Evolutionary conservation across 768 basidiomycete species (phyloP), one percentile per base, ranked within the genome.

Genomic region (Fistulinella prunicolor): DNA sequence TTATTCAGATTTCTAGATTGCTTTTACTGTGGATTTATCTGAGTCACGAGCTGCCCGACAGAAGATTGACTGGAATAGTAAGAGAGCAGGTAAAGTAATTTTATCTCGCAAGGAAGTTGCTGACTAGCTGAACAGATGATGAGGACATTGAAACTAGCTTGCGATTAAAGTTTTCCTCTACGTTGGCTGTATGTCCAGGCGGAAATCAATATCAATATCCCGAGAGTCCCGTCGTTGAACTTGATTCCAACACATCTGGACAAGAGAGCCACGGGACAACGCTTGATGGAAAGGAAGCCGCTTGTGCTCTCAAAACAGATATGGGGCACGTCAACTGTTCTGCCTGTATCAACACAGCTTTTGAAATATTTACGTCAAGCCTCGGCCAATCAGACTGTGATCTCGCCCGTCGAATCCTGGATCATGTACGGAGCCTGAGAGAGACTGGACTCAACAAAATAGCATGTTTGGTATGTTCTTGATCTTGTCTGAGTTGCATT

Each of bases 31-130:
- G 26, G 89, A 94, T 56, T 79, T 82, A 1, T 70, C 78, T 10
- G 74, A 79, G 42, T 72, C 84, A 12, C 80, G 77, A 52, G 69
- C 72, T 6, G 77, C 81, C 32, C 78, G 84, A 7, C 63, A 72
- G 21, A 69, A 64, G 10, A 70, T 87, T 29, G 88, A 91, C 59
- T 91, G 86, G 80, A 90, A 90, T 56, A 95, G 89, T 66, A 91
- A 91, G 70, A 89, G 90, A 75, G 85, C 86, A 54, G 89, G 90
- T 87, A 52, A 46, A 74, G 24, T 19, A 9, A 24, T 30, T 30
- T 45, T 30, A 43, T 13, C 37, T n/a, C 19, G 17, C 6, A 41
- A 40, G 44, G 9, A n/a, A 36, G 38, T 43, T 35, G 24, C 43
- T 51, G 54, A 53, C 44, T 40, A 19, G 50, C 32, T 28, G 23